Conservation (phyloP, 192 early-diverging fungal genomes). For the Entomortierella parvispora region DNA sequence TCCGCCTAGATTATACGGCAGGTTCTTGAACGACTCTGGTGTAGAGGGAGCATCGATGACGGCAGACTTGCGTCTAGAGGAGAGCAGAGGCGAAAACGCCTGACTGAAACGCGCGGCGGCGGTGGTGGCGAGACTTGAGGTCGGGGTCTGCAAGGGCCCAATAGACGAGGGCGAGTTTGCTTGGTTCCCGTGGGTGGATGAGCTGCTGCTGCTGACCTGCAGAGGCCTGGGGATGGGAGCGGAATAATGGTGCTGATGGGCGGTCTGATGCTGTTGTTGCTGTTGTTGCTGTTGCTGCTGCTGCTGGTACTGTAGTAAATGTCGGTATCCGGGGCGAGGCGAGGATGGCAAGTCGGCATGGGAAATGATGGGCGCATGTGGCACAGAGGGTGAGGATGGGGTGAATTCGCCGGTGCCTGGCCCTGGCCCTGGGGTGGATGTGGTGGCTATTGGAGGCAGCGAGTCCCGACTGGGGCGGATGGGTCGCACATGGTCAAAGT, state of each 20-base stretch:
- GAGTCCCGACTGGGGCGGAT: slow-evolving; percentile 15
- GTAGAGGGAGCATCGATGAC: slow-evolving; percentile 41
- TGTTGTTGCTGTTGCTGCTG: background rate
- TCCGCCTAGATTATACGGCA: slow-evolving; percentile 11
- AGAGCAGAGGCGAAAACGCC: slow-evolving; percentile 42
- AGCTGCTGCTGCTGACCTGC: slow-evolving; percentile 3
- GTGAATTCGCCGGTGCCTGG: too few species aligned
- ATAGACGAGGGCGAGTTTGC: slow-evolving; percentile 11
- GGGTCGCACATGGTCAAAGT: slow-evolving; percentile 37
- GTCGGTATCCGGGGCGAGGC: background rate
- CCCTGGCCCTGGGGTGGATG: too few species aligned
- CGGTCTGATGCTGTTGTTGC: background rate
- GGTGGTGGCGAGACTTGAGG: slow-evolving; percentile 24
- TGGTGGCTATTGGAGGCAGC: too few species aligned
- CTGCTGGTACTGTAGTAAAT: background rate
- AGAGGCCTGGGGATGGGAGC: background rate
- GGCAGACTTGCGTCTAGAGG: slow-evolving; percentile 36
- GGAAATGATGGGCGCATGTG: too few species aligned
- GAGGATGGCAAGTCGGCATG: too few species aligned
- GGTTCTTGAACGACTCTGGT: slow-evolving; percentile 27
- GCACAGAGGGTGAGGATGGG: too few species aligned
- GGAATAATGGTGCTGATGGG: background rate
- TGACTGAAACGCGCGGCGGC: slow-evolving; percentile 37
- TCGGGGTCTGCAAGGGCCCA: slow-evolving; percentile 9
- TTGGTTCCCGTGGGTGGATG: background rate